Base-by-base conservation (phyloP, 2,329 filamentous ascomycete genomes). In the Alternaria sp. region DNA sequence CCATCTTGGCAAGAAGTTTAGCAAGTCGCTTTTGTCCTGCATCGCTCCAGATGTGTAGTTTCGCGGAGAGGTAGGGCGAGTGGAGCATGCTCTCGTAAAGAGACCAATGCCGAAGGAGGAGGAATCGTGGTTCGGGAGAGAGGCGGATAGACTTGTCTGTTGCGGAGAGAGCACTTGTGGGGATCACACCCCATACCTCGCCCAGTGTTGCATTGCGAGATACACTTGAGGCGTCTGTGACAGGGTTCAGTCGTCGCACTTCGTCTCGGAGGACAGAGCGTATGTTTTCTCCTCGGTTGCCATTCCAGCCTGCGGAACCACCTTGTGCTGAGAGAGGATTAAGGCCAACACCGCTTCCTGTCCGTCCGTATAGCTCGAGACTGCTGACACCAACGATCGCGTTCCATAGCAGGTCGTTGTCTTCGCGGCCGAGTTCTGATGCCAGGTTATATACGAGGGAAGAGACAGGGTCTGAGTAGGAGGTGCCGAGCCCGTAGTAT, bases 21-120 rank as follows among this genome's bases (percentile, higher is more conserved):
- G 97, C 92, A 20, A 99, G 83, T 52, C 94, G 88, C 77, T 96
- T 96, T 54, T 92, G 86, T 3, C 95, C 95, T 51, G 86, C 87
- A 63, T 98, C 95, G 61, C 90, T 96, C 94, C 95, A 99, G 47
- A 97, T 93, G 78, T 96, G 94, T 46, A 99, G 85, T 32, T 93
- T 88, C 4, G 94, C 92, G 61, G 96, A 94, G 5, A 99, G 87
- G 73, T 97, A 98, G 0, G 94, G 94, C 0, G 94, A 97, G 77
- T 99, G 95, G 12, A 98, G 85, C 95, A 99, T 98, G 77, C 93
- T 97, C 74, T 99, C 95, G 78, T 98, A 98, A 14, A 99, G 83
- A 69, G 93, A 97, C 95, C 95, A 99, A 77, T 99, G 95, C 34
- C 95, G 86, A 54, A 98, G 92, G 0, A 99, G 86, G 26, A 98